phyloP scores from a whole-genome alignment of 2,329 filamentous ascomycete species.

The Colletotrichum somersetense region DNA sequence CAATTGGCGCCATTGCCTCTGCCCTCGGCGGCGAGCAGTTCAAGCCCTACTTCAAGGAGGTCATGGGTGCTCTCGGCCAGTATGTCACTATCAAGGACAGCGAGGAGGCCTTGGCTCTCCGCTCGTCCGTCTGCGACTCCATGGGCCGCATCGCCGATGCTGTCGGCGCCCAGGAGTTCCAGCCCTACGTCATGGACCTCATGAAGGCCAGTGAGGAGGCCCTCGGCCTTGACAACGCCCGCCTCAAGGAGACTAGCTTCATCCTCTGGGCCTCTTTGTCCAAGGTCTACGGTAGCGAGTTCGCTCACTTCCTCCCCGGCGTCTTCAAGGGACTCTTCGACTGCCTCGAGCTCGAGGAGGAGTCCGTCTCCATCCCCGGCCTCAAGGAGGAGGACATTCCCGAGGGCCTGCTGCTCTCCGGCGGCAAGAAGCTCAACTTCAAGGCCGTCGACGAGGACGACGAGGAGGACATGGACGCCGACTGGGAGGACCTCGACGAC shows the following conservation, averaged over 20 bases:
- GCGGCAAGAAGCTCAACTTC: conserved; percentile 88
- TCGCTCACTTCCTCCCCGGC: conserved; percentile 81
- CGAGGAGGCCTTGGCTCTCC: conserved; percentile 89
- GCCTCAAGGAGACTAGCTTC: conserved; percentile 95
- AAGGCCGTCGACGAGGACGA: conserved; percentile 68
- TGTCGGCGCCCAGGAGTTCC: conserved; percentile 87
- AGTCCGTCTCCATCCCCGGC: conserved; percentile 85
- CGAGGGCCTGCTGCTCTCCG: conserved; percentile 81
- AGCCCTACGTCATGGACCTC: conserved; percentile 89
- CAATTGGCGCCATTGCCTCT: conserved; percentile 89
- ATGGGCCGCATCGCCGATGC: conserved; percentile 93
- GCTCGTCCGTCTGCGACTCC: conserved; percentile 90
- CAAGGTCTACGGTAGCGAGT: conserved; percentile 90
- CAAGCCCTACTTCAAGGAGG: conserved; percentile 89
- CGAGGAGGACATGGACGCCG: conserved; percentile 71
- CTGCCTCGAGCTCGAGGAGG: conserved; percentile 88
- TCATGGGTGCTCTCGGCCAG: conserved; percentile 88
- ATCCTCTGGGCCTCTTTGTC: conserved; percentile 96
- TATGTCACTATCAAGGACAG: conserved; percentile 89
- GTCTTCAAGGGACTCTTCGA: conserved; percentile 85
- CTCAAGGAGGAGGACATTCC: conserved; percentile 61
- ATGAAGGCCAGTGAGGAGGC: conserved; percentile 95
- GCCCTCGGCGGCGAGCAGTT: conserved; percentile 87
- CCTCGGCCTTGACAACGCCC: conserved; percentile 86
- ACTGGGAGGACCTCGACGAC: conserved; percentile 88